Evolutionary conservation across 805 yeast species (phyloP).

Genomic region (Metahyphopichia silvanorum): DNA sequence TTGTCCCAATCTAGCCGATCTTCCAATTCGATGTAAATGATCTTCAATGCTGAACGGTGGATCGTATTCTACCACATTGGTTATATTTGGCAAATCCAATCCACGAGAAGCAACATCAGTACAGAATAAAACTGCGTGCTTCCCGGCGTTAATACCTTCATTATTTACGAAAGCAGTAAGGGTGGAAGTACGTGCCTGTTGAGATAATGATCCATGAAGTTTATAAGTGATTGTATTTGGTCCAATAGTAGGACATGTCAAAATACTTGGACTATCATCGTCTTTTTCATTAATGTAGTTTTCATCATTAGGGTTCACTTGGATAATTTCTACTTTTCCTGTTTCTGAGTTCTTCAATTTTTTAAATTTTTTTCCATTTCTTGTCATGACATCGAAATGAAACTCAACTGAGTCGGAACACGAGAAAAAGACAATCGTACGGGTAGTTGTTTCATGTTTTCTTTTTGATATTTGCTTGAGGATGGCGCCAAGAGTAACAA

Average conservation of each 20-base stretch:
- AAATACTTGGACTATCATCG: conserved; percentile 34
- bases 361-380: conserved; percentile 46
- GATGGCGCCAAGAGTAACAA: conserved; percentile 73
- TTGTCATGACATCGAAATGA: conserved; percentile 73
- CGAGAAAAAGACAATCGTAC: conserved; percentile 82
- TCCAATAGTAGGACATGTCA: conserved; percentile 53
- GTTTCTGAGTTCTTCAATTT: conserved; percentile 27
- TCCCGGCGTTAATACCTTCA: conserved; percentile 29
- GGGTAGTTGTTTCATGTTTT: conserved; percentile 11
- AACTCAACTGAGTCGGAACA: conserved; percentile 97
- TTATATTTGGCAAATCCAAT: conserved; percentile 81
- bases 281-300: too few relatives aligned
- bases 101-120: conserved; percentile 99
- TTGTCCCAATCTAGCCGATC: conserved; percentile 97
- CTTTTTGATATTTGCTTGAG: conserved; percentile 43
- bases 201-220: conserved; percentile 88
- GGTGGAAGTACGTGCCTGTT: conserved; percentile 77
- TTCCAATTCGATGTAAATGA: conserved; percentile 93
- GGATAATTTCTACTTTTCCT: conserved; percentile 14
- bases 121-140: conserved; percentile 74
- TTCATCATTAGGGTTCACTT: conserved; percentile 12
- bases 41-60: conserved; percentile 95
- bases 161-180: conserved; percentile 54
- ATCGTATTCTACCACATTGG: conserved; percentile 86
- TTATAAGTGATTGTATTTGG: conserved; percentile 49